A percentile compares a stretch with the other conserved stretches of the same genome.
phyloP scores from a whole-genome alignment of 208 protist genomes.

The Acanthamoeba sp. region DNA sequence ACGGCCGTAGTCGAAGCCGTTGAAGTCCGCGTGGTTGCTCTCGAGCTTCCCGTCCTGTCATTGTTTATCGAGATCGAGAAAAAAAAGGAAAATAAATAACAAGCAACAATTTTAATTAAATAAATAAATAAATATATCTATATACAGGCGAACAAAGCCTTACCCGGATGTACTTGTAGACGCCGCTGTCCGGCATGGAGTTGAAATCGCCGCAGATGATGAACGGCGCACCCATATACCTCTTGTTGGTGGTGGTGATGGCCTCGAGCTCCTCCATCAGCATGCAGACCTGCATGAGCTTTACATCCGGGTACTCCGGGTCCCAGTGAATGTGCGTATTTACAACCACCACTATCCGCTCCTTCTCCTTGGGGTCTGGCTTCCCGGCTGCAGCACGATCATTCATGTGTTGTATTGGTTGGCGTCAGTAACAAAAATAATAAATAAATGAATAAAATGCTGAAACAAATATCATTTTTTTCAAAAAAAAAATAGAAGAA shows the following conservation, averaged over 20 bases:
- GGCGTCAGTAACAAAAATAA: background rate
- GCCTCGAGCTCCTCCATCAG: slow-evolving; percentile 79
- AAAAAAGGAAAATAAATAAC: background rate
- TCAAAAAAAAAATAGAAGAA: background rate
- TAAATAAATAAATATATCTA: background rate
- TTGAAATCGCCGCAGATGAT: slow-evolving; percentile 87
- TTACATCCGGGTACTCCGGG: slow-evolving; percentile 84
- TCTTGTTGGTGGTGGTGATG: slow-evolving; percentile 42
- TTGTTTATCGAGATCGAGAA: background rate
- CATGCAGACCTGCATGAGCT: slow-evolving; percentile 82
- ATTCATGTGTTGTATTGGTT: too few species aligned
- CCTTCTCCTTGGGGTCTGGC: slow-evolving; percentile 10
- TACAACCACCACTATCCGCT: slow-evolving; percentile 70
- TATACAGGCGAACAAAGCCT: too few species aligned
- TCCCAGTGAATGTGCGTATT: slow-evolving; percentile 87
- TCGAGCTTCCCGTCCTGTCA: slow-evolving; percentile 54
- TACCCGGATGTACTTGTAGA: slow-evolving; percentile 51
- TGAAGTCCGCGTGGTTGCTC: slow-evolving; percentile 25
- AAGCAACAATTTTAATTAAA: background rate
- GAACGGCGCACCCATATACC: slow-evolving; percentile 27
- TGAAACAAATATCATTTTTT: too few species aligned
- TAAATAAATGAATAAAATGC: background rate
- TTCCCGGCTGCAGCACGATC: background rate
- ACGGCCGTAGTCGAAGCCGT: slow-evolving; percentile 49
- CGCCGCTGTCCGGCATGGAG: slow-evolving; percentile 80